Base-by-base conservation (phyloP, 225 moss, liverwort and hornwort species). In the Sphagnum contortum region DNA sequence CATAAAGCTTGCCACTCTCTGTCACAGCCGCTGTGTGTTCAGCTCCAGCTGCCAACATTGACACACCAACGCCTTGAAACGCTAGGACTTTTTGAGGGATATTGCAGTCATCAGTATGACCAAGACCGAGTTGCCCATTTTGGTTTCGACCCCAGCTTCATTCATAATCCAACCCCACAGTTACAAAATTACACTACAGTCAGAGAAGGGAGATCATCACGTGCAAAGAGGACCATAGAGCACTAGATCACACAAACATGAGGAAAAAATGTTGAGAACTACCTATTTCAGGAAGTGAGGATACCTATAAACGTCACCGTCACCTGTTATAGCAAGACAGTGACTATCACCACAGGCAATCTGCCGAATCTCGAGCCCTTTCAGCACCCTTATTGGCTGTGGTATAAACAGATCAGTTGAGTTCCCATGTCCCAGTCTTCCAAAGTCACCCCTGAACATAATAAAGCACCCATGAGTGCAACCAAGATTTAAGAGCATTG, bases 81-180 rank as follows among this genome's bases (percentile, higher is more conserved):
- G 89, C 80, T 57, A 78, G 47, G 49, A 94, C 64, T 78, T 84
- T 94, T 64, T 80, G 82, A 3, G 94, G 94, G 54, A 81, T 80
- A 59, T 88, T 80, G 53, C 82, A 74, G 75, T 94, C 94, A 9
- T 88, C 89, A n/a, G 65, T 79, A 63, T 88, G 81, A 51, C 91
- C 91, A 13, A 94, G 78, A 47, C 94, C 94, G n/a, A 94, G 81
- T 66, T 94, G 94, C 45, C 94, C 94, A 79, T 91, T 94, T 57
- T 94, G 94, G 68, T 91, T 94, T 50, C 94, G 86, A 10, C 94
- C 94, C 94, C 94, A 94, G 74, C 94, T 94, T 45, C 74, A 29
- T 29, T 29, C 29, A 77, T 66, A 59, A 69, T 49, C 59, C 75
- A 61, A 59, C 53, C 47, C 59, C 58, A 70, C 52, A 29, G 29